Percentiles rank a stretch among this genome's conserved stretches.
phyloP scores from a whole-genome alignment of 441 rosid species.

The Gossypium laxum region DNA sequence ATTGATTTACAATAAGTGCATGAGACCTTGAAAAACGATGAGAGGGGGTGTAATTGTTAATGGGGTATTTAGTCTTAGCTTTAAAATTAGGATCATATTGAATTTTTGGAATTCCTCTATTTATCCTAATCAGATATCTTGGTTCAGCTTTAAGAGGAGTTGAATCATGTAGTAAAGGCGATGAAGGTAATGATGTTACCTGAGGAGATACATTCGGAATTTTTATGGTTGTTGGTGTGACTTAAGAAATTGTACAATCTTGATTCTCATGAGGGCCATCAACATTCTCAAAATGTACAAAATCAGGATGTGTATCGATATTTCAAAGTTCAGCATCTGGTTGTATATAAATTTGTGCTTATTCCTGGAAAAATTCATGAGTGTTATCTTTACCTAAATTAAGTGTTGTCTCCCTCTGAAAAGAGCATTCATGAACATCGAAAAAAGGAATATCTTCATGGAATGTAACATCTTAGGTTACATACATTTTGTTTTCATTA shows the following conservation, averaged over 20 bases:
- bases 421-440: background rate
- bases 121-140: background rate
- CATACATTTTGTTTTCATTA: background rate
- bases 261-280: too few species aligned
- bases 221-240: background rate
- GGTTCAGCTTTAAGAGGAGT: background rate
- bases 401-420: background rate
- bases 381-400: background rate
- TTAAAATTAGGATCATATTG: background rate
- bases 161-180: background rate
- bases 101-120: background rate
- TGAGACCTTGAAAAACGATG: background rate
- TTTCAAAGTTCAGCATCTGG: background rate
- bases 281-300: background rate
- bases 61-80: background rate
- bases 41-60: background rate
- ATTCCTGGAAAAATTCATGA: background rate
- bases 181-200: background rate
- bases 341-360: too few species aligned
- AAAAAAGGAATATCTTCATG: too few species aligned
- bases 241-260: background rate
- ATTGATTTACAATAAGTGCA: background rate
- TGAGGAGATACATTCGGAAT: background rate
- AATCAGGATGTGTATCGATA: background rate
- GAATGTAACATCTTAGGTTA: background rate